Evolutionary conservation across 2,329 filamentous ascomycete species (phyloP).

Genomic region (Fusarium neocosmosporiellum): DNA sequence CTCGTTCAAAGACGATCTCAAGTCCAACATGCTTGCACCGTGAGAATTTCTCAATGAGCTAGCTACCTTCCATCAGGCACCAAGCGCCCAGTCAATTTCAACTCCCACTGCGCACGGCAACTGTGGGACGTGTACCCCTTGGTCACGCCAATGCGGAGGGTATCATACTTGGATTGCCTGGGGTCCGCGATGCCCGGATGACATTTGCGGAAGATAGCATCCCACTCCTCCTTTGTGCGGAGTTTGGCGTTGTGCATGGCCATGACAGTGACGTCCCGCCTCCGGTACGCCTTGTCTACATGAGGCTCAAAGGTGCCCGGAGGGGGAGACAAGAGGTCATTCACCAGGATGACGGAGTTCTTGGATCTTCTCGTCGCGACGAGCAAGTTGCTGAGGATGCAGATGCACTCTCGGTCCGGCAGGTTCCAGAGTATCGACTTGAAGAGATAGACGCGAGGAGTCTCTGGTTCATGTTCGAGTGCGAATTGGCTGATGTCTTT

Average conservation of each 20-base stretch:
- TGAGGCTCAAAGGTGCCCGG: slow-evolving; percentile 18
- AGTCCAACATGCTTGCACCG: neutral
- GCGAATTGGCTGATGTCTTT: neutral
- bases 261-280: slow-evolving; percentile 38
- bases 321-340: slow-evolving; percentile 30
- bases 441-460: slow-evolving; percentile 17
- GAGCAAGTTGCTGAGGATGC: slow-evolving; percentile 47
- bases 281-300: slow-evolving; percentile 31
- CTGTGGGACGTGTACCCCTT: slow-evolving; percentile 27
- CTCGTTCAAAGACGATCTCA: neutral
- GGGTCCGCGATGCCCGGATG: neutral
- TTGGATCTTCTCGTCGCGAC: slow-evolving; percentile 28
- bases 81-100: neutral
- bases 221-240: slow-evolving; percentile 27
- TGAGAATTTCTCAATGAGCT: neutral
- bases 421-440: slow-evolving; percentile 33
- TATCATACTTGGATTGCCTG: neutral
- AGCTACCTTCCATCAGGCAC: neutral
- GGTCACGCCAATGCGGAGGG: neutral
- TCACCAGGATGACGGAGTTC: slow-evolving; percentile 15
- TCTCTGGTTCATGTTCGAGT: neutral
- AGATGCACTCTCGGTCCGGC: slow-evolving; percentile 19
- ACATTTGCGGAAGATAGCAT: slow-evolving; percentile 1
- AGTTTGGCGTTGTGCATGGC: slow-evolving; percentile 38
- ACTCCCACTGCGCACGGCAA: slow-evolving; percentile 30